Evolutionary conservation across 139 green algal species (phyloP).

Genomic region (Micromonas pusilla): DNA sequence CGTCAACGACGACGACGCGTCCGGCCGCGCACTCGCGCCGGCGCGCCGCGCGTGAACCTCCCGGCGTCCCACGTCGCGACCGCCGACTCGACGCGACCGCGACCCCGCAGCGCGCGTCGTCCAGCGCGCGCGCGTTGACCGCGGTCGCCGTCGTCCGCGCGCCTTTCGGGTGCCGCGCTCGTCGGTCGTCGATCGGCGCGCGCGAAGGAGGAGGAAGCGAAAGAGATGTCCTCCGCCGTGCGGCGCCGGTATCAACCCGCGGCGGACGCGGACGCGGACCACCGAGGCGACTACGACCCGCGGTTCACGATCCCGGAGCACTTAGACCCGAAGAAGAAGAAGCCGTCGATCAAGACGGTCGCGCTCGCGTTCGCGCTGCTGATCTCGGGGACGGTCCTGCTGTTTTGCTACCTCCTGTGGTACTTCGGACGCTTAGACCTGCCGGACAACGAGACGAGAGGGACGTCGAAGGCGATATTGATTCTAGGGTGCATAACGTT

Average conservation of each 20-base stretch:
- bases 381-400: background rate
- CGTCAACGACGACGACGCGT: too few species aligned
- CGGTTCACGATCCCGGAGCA: background rate
- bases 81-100: too few species aligned
- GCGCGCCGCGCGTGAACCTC: too few species aligned
- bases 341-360: background rate
- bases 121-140: too few species aligned
- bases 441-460: background rate
- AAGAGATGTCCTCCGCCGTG: too few species aligned
- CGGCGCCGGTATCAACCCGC: background rate
- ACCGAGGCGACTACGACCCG: background rate
- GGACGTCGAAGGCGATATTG: slow-evolving; percentile 5
- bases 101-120: too few species aligned
- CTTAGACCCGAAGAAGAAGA: background rate
- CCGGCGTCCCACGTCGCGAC: too few species aligned
- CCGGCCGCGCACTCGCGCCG: too few species aligned
- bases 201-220: too few species aligned
- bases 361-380: background rate
- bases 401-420: background rate
- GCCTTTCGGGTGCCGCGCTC: too few species aligned
- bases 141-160: too few species aligned
- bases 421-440: background rate
- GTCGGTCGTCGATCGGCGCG: too few species aligned
- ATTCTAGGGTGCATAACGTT: background rate
- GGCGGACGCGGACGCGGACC: background rate